A percentile compares a stretch with the other conserved stretches of the same genome.
Evolutionary conservation across 495 filamentous ascomycete genomes (phyloP).

Genomic region (Lepidopterella palustris): DNA sequence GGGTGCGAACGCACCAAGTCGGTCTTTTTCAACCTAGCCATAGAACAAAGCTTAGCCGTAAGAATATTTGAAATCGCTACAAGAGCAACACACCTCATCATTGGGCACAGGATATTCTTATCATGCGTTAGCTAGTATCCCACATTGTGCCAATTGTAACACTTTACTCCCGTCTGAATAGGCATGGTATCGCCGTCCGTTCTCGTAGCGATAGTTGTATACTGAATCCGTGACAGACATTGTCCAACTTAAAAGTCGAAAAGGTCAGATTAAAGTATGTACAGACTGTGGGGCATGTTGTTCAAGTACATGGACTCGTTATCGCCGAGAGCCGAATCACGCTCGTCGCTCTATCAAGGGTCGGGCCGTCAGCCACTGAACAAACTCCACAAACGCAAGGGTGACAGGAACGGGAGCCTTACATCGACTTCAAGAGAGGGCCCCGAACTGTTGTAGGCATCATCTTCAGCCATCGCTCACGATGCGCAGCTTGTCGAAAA

Average conservation of each 20-base stretch:
- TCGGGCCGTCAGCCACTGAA: conserved; percentile 6
- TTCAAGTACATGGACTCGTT: conserved; percentile 13
- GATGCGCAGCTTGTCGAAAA: not conserved
- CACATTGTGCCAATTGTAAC: not conserved
- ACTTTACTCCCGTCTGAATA: conserved; percentile 51
- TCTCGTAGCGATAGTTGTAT: conserved; percentile 35
- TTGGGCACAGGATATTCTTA: conserved; percentile 52
- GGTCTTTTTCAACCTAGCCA: conserved; percentile 40
- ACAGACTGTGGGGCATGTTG: not conserved
- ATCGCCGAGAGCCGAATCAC: conserved; percentile 24
- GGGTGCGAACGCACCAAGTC: conserved; percentile 35
- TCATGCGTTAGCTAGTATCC: conserved; percentile 11
- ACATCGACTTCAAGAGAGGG: conserved; percentile 22
- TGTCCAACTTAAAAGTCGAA: conserved; percentile 18
- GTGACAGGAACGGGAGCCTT: not conserved
- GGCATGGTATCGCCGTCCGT: conserved; percentile 52
- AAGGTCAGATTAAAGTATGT: not conserved
- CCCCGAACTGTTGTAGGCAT: conserved; percentile 9
- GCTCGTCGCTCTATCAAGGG: conserved; percentile 23
- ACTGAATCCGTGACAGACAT: conserved; percentile 19
- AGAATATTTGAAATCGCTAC: not conserved
- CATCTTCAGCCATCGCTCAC: not conserved
- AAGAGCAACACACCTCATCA: conserved; percentile 40
- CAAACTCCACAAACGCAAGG: not conserved
- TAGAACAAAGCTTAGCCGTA: not conserved